Evolutionary conservation across 352 stramenopile species (phyloP).

Genomic region (Pythium guiyangense): DNA sequence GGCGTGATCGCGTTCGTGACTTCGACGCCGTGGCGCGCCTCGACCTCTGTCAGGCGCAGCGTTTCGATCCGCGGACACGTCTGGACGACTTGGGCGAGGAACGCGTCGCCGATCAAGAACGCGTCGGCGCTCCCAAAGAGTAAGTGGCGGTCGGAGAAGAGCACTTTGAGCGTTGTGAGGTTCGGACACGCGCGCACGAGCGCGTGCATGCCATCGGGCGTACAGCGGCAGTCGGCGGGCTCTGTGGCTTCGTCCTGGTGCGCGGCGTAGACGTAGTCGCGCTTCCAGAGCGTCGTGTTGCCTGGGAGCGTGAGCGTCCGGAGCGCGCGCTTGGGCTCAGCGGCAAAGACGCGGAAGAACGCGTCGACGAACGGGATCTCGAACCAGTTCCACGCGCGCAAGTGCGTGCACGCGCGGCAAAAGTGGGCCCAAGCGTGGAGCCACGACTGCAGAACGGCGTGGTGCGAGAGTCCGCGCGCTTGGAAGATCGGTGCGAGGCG

Average conservation of each 20-base stretch:
- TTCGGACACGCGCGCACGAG: conserved; percentile 21
- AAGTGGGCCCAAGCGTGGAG: conserved; percentile 24
- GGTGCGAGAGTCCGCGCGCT: conserved; percentile 17
- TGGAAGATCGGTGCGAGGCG: conserved; percentile 22
- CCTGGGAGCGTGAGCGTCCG: conserved; percentile 20
- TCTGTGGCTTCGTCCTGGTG: conserved; percentile 11
- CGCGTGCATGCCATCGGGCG: conserved; percentile 14
- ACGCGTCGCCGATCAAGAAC: conserved; percentile 20
- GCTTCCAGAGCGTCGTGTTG: conserved; percentile 27
- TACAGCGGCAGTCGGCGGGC: conserved; percentile 13
- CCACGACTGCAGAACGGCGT: conserved; percentile 21
- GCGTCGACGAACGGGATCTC: conserved; percentile 30
- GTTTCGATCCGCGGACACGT: conserved; percentile 15
- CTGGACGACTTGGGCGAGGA: conserved; percentile 14
- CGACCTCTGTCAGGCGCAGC: conserved; percentile 17
- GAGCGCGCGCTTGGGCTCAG: conserved; percentile 16
- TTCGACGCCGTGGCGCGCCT: conserved; percentile 21
- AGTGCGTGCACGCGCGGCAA: conserved; percentile 19
- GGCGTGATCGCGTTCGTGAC: conserved; percentile 22
- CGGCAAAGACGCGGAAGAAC: conserved; percentile 24
- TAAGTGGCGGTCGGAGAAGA: conserved; percentile 24
- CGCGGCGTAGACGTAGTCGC: conserved; percentile 24
- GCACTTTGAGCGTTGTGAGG: conserved; percentile 15
- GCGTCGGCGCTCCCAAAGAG: conserved; percentile 16
- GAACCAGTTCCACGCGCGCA: conserved; percentile 25